Conservation (phyloP, 2,329 filamentous ascomycete genomes). For the Amauroascus niger region DNA sequence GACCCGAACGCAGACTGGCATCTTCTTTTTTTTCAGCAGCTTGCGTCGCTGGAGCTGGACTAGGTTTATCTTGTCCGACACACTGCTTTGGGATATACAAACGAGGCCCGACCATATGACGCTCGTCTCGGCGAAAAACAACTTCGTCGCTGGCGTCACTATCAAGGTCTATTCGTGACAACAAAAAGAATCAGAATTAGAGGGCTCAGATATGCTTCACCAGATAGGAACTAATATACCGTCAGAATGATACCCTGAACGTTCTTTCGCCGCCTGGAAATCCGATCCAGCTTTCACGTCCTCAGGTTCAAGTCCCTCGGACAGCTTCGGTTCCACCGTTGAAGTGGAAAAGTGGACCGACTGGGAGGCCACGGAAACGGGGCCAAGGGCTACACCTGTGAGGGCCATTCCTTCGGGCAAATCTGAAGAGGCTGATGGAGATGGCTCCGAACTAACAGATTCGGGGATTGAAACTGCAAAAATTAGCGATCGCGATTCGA, state of each 20-base stretch:
- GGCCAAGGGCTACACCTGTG: neutral
- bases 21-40: neutral
- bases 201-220: neutral
- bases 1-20: too few species aligned
- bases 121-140: slow-evolving; percentile 17
- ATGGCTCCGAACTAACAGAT: neutral
- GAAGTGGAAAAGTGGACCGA: slow-evolving; percentile 1
- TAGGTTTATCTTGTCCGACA: neutral
- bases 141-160: slow-evolving; percentile 21
- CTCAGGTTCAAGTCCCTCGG: neutral
- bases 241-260: neutral
- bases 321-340: neutral
- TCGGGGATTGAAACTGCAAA: neutral
- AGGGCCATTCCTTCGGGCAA: neutral
- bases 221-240: neutral
- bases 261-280: neutral
- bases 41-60: neutral
- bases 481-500: neutral
- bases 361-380: neutral
- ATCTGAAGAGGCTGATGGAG: neutral
- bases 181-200: neutral
- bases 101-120: slow-evolving; percentile 9
- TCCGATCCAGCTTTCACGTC: neutral
- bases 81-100: slow-evolving; percentile 6
- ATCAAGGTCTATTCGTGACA: slow-evolving; percentile 5